A percentile compares a stretch with the other conserved stretches of the same genome.
phyloP scores from a whole-genome alignment of 2,329 filamentous ascomycete species.

The Knufia fluminis region DNA sequence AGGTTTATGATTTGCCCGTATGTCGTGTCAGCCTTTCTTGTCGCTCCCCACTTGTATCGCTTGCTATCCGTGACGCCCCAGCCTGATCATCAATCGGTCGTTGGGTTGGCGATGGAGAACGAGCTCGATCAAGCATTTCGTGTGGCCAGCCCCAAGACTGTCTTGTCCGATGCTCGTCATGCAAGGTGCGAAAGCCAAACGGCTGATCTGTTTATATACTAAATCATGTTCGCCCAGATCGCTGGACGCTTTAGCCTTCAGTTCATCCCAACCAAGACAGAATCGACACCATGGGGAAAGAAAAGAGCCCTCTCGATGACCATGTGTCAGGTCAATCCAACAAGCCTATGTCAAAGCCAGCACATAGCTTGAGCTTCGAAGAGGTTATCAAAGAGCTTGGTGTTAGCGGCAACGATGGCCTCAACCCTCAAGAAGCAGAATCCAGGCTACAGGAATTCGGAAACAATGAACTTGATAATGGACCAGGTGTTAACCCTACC shows the following conservation, averaged over 20 bases:
- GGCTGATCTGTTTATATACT: background rate
- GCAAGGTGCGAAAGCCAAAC: too few relatives aligned
- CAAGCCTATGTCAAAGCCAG: conserved; percentile 50
- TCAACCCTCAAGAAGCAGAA: conserved; percentile 47
- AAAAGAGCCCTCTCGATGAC: conserved; percentile 8
- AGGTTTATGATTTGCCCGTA: background rate
- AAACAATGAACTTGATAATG: conserved; percentile 57
- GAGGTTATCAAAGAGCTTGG: conserved; percentile 47
- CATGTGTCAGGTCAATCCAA: conserved; percentile 40
- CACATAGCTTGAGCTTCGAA: conserved; percentile 51
- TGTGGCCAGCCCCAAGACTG: background rate
- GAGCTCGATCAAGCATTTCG: conserved; percentile 3
- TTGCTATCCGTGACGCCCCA: background rate
- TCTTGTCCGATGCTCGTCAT: too few relatives aligned
- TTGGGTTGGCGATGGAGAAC: background rate
- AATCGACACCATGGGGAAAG: conserved; percentile 7
- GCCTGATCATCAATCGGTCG: background rate
- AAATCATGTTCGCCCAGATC: background rate
- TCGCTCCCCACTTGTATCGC: background rate
- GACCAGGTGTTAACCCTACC: conserved; percentile 56
- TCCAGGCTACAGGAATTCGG: conserved; percentile 49
- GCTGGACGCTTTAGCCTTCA: background rate
- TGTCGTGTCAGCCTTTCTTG: conserved; percentile 1
- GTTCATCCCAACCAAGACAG: background rate
- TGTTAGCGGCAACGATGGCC: conserved; percentile 49